phyloP scores from a whole-genome alignment of 331 rosid genomes.

The Malus hybrid region DNA sequence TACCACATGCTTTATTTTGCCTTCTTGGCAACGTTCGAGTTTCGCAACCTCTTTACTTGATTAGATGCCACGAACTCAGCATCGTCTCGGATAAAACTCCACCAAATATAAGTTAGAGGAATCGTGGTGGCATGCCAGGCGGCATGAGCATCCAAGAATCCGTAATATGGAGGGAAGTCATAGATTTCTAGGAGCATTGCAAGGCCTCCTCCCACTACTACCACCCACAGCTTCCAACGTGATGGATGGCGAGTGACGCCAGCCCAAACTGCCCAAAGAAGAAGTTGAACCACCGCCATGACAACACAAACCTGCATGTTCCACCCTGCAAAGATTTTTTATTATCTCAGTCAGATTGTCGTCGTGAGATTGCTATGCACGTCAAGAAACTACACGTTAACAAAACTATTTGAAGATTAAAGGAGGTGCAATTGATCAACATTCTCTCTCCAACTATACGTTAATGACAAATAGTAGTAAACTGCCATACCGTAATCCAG shows the following conservation, averaged over 20 bases:
- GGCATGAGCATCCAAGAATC: constrained; percentile 63
- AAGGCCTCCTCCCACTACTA: constrained; percentile 47
- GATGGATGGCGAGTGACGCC: constrained; percentile 50
- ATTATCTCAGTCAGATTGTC: background rate
- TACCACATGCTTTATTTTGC: constrained; percentile 35
- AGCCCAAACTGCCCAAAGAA: constrained; percentile 65
- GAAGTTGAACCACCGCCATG: constrained; percentile 55
- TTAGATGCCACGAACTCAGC: constrained; percentile 39
- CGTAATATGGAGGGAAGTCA: constrained; percentile 66
- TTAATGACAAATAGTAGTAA: background rate
- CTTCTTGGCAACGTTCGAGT: constrained; percentile 34
- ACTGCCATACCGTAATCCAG: constrained; percentile 51
- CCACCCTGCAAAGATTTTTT: constrained; percentile 49
- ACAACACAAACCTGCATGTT: constrained; percentile 66
- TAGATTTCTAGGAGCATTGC: constrained; percentile 53
- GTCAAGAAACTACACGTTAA: background rate
- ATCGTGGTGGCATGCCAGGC: constrained; percentile 68
- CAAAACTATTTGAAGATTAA: background rate
- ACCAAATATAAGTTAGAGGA: constrained; percentile 73
- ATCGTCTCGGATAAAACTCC: constrained; percentile 79
- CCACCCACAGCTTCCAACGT: constrained; percentile 50
- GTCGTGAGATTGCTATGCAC: background rate
- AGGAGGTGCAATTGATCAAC: background rate
- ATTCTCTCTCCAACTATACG: background rate
- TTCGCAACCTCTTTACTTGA: constrained; percentile 27